Evolutionary conservation across 2,329 filamentous ascomycete species (phyloP), one percentile per base, ranked within the genome.

Genomic region (Tolypocladium ophioglossoides): DNA sequence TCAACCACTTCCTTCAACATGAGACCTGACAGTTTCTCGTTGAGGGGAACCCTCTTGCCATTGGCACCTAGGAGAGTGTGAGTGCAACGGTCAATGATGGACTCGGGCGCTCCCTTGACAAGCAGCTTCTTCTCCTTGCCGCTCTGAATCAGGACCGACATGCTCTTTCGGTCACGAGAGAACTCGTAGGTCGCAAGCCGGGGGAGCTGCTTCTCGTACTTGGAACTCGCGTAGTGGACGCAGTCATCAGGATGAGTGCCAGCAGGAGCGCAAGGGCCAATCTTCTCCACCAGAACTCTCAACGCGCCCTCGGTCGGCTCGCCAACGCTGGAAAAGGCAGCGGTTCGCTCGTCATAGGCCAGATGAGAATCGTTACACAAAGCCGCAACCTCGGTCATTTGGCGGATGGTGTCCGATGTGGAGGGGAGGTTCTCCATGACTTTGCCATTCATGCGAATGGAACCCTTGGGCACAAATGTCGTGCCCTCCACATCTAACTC

Each of bases 151-250:
- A 97, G 76, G 38, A 99, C 95, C 50, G 94, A 99, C 94, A 99
- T 99, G 72, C 92, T 97, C 82, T 99, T 99, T 58, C 94, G 84
- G 71, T 99, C 94, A 63, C 94, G 85, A 1, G 94, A 97, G 73
- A 99, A 99, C 69, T 99, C 94, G 64, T 90, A 99, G 12, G 91
- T 96, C 10, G 91, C 86, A 54, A 96, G 78, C 44, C 87, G 84
- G 52, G 84, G 83, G 51, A 85, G 82, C 61, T 82, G 80, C 61
- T 83, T 78, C 73, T 95, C 91, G 68, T 96, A 96, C 72, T 85
- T 85, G 59, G 84, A 80, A 75, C 91, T 97, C 56, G 90, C 85
- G 63, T 86, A 82, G 73, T 97, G 87, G 41, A 94, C 78, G 59
- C 83, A 82, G 59, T 91, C 78, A 57, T 78, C 73, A n/a, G 76